Conservation (phyloP, 2,329 filamentous ascomycete species). For the Claviceps pusilla region DNA sequence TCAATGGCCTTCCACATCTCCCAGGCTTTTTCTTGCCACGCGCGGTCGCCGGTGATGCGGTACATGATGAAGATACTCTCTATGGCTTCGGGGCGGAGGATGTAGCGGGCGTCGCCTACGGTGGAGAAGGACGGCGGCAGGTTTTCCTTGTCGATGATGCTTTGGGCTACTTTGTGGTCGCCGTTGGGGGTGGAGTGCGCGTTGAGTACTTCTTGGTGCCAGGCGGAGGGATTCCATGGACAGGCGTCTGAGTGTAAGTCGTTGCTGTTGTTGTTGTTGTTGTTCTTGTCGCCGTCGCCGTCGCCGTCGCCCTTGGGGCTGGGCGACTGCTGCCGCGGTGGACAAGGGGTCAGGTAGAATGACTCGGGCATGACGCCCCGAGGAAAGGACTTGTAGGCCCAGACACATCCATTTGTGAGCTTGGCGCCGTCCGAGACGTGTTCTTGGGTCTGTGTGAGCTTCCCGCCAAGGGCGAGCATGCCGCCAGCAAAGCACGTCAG, state of each 20-base stretch:
- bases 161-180: slow-evolving; percentile 10
- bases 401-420: slow-evolving; percentile 54
- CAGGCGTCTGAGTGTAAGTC: slow-evolving; percentile 8
- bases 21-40: slow-evolving; percentile 32
- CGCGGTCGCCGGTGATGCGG: slow-evolving; percentile 33
- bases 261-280: too few species aligned
- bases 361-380: slow-evolving; percentile 45
- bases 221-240: slow-evolving; percentile 21
- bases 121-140: slow-evolving; percentile 48
- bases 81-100: slow-evolving; percentile 38
- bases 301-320: too few species aligned
- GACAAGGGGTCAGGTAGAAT: slow-evolving; percentile 28
- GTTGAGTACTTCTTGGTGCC: slow-evolving; percentile 19
- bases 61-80: slow-evolving; percentile 40
- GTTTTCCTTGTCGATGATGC: slow-evolving; percentile 14
- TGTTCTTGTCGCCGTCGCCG: too few species aligned
- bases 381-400: slow-evolving; percentile 48
- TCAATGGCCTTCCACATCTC: slow-evolving; percentile 36
- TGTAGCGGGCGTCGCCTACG: slow-evolving; percentile 33
- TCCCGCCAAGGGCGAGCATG: slow-evolving; percentile 53
- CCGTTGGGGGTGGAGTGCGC: slow-evolving; percentile 11
- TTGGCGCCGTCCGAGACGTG: slow-evolving; percentile 49
- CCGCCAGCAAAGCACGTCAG: slow-evolving; percentile 44
- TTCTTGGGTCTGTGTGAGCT: slow-evolving; percentile 41
- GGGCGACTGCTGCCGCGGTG: background rate